Conservation (phyloP, 352 stramenopile species). For the Pythium oligandrum region DNA sequence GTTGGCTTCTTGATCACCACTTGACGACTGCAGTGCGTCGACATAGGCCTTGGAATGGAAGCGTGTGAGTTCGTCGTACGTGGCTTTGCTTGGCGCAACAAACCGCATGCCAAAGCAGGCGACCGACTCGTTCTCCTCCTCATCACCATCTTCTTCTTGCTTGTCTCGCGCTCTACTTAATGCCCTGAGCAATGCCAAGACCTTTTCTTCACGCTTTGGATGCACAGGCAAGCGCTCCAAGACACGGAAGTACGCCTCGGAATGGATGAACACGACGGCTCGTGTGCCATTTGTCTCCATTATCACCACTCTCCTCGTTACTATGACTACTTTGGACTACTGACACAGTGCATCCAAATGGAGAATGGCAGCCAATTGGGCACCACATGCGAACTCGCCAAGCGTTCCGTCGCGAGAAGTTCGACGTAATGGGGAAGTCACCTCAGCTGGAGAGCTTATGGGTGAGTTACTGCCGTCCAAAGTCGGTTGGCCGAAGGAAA, state of each 20-base stretch:
- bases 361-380: constrained; percentile 36
- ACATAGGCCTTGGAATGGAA: constrained; percentile 43
- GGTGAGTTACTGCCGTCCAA: no score
- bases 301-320: not conserved
- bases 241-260: constrained; percentile 22
- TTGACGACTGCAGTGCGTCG: constrained; percentile 17
- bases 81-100: constrained; percentile 27
- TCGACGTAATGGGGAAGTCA: no score
- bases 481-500: constrained; percentile 35
- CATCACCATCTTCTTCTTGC: not conserved
- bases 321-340: not conserved
- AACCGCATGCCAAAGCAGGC: constrained; percentile 23
- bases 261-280: constrained; percentile 28
- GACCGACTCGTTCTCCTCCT: not conserved
- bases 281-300: not conserved
- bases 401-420: constrained; percentile 13
- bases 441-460: no score
- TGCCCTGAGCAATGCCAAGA: constrained; percentile 28
- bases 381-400: constrained; percentile 40
- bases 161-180: constrained; percentile 1
- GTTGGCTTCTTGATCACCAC: not conserved
- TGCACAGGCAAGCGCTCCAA: constrained; percentile 35
- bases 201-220: constrained; percentile 34
- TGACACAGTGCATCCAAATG: constrained; percentile 20
- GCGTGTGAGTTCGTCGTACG: constrained; percentile 17